Evolutionary conservation across 2,329 filamentous ascomycete genomes (phyloP), one percentile per base, ranked within the genome.

Genomic region (Dactylonectria estremocensis): DNA sequence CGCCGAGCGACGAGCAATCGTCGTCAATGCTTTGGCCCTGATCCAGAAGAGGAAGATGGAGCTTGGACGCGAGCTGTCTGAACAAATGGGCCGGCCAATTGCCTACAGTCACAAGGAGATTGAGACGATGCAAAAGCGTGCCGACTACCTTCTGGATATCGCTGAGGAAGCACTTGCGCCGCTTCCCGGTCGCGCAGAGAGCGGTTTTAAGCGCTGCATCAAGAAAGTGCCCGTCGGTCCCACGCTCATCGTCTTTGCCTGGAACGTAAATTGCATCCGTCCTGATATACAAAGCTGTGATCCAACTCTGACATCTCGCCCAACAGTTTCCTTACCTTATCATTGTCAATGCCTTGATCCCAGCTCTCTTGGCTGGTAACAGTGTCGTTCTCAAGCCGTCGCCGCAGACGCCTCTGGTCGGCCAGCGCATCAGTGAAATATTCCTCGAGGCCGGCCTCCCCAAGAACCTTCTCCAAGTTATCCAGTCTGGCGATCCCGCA

Each of bases 11-110:
- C 91, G 97, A 80, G 87, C 88, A 52, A 94, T 97, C 71, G 90
- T 97, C 74, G 90, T 89, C 74, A 93, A 92, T 75, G 94, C 94
- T 1, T 83, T 98, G 46, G 87, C 90, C 66, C 81, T 93, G 5
- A 85, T 98, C 35, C 83, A 84, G 13, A 87, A 90, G 61, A 90
- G 89, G 77, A 88, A 94, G 79, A 92, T 95, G 89, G 92, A 90
- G 68, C 85, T 98, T 46, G 94, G 92, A 5, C 87, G 89, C 72
- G 95, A 97, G 80, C 84, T 98, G 64, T 97, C 95, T 0, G 91
- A 94, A 80, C 95, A 98, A 83, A 98, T 98, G 95, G 95, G 95
- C 49, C 88, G 95, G 16, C 95, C 95, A 18, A 97, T 97, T 75
- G 88, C 92, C 31, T 97, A 95, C 80, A 93, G 93, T 0, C 90